Percentiles rank a stretch among this genome's conserved stretches.
phyloP scores from a whole-genome alignment of 163 green algal genomes.

The Coccomyxa subellipsoidea region DNA sequence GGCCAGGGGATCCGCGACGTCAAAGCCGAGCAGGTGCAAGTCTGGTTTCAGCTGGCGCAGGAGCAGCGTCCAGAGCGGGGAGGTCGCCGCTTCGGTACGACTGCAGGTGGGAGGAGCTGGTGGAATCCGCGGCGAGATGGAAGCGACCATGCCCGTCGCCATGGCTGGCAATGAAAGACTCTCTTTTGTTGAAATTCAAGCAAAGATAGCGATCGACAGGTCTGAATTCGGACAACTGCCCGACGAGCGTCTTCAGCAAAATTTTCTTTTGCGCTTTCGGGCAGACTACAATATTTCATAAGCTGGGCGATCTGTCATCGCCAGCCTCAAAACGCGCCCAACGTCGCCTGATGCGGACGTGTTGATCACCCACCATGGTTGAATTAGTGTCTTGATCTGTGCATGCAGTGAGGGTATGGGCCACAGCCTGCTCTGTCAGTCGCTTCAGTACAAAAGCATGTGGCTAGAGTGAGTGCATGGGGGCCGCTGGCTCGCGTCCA shows the following conservation, averaged over 20 bases:
- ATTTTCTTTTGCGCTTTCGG: not conserved
- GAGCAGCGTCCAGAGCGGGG: not conserved
- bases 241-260: too few species aligned
- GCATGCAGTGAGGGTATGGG: too few species aligned
- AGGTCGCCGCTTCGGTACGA: not conserved
- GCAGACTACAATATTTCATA: not conserved
- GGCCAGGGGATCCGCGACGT: not conserved
- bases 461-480: too few species aligned
- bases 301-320: not conserved
- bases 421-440: too few species aligned
- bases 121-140: not conserved
- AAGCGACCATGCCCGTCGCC: not conserved
- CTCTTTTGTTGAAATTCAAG: too few species aligned
- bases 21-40: not conserved
- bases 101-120: not conserved
- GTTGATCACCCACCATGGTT: too few species aligned
- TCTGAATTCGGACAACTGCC: too few species aligned
- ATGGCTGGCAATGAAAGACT: not conserved
- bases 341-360: not conserved
- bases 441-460: too few species aligned
- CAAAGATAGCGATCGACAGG: too few species aligned
- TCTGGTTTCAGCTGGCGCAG: not conserved
- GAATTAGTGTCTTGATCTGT: too few species aligned
- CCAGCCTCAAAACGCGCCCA: not conserved
- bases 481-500: not conserved